Evolutionary conservation across 306 rosid genomes (phyloP), one percentile per base, ranked within the genome.

Genomic region (Crataegus laevigata): DNA sequence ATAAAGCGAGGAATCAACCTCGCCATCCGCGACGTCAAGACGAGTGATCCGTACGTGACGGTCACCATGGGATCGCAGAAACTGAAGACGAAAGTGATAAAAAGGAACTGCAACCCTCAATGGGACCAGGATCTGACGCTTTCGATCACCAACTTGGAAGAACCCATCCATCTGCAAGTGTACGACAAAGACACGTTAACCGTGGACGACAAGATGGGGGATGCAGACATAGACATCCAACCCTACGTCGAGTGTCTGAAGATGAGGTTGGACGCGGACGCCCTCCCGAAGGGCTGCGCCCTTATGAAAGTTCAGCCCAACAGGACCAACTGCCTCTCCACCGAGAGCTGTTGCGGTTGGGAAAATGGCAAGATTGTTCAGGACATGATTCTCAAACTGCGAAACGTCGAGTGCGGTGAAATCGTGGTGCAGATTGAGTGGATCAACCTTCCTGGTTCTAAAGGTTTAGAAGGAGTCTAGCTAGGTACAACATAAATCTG

Each of bases 41-140:
- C 86, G 69, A 94, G 99, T 22, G 99, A 94, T 25, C 96, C 99
- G 63, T 94, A 89, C 77, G 89, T 92, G 1, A 80, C 87, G 28
- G 69, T 90, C 74, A 30, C 75, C 57, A 69, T 77, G 78, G 96
- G 71, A 8, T 51, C 72, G 66, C 87, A 92, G 91, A 92, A 80
- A 68, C 19, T 91, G 77, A 94, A 87, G 78, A 87, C 96, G 50
- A 78, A 86, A 52, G 91, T 83, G 28, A 54, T 90, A 19, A 88
- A 85, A 15, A 82, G 75, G 5, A 82, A 82, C 55, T 81, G 89
- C 83, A 90, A 94, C 77, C 99, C 99, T 3, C 80, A 78, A 43
- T 94, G 99, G 99, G 79, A 94, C 59, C 96, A 92, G 61, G 97
- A 92, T 55, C 43, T 92, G 83, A 94, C 99, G 19, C 87, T 94